Conservation (phyloP, 176 grass and related monocot species). For the Lolium multiflorum region DNA sequence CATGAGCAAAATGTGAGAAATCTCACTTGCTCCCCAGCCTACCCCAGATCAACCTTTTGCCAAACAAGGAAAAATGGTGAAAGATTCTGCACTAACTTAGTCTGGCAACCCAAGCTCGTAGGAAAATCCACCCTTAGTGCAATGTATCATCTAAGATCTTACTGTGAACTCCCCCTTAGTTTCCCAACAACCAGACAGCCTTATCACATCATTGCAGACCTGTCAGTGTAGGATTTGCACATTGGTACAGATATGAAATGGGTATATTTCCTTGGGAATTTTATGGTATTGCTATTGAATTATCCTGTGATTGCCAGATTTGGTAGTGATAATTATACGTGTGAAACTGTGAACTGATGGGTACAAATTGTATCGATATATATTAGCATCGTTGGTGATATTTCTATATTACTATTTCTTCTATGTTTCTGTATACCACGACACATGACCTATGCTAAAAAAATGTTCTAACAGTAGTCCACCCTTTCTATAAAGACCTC, state of each 20-base stretch:
- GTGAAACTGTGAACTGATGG: too few species aligned
- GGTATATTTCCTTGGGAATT: not conserved
- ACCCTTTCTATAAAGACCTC: too few species aligned
- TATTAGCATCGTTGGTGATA: too few species aligned
- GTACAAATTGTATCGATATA: too few species aligned
- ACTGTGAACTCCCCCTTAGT: not conserved
- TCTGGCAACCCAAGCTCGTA: not conserved
- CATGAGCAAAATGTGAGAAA: slow-evolving; percentile 3
- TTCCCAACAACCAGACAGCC: not conserved
- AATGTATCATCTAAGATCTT: not conserved
- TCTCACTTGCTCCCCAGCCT: not conserved
- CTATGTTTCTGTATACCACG: too few species aligned
- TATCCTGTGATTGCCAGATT: too few species aligned
- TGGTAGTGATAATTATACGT: too few species aligned
- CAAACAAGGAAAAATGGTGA: not conserved
- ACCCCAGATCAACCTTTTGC: not conserved
- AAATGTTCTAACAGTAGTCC: too few species aligned
- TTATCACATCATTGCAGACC: not conserved
- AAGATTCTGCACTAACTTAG: not conserved
- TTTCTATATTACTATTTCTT: too few species aligned
- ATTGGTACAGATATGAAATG: not conserved
- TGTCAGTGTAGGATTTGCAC: not conserved
- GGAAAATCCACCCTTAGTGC: not conserved
- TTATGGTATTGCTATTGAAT: not conserved
- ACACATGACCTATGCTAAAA: too few species aligned